phyloP scores from a whole-genome alignment of 202 grass and related monocot genomes.

The Miscanthus sacchariflorus region DNA sequence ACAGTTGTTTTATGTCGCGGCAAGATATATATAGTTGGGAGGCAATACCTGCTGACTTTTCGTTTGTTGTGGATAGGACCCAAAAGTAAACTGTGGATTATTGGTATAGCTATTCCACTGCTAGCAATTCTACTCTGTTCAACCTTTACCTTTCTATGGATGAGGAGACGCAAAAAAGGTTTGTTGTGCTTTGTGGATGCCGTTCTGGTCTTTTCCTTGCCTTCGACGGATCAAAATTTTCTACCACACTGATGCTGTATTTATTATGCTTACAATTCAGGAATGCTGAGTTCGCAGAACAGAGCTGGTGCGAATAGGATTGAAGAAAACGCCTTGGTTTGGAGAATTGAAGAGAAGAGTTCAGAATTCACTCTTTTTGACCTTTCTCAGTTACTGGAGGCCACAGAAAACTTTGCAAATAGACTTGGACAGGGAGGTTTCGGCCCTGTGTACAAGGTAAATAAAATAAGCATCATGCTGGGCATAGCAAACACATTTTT shows the following conservation, averaged over 20 bases:
- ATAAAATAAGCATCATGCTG: neutral
- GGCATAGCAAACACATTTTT: no score
- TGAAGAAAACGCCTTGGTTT: slow-evolving; percentile 19
- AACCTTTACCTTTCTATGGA: slow-evolving; percentile 15
- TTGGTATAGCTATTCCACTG: slow-evolving; percentile 31
- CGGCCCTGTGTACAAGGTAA: slow-evolving; percentile 63
- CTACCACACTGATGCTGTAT: neutral
- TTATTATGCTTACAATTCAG: slow-evolving; percentile 32
- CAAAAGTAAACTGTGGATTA: slow-evolving; percentile 12
- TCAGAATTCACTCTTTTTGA: slow-evolving; percentile 46
- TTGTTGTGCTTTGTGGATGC: neutral
- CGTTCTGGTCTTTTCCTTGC: neutral
- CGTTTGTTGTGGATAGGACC: slow-evolving; percentile 2
- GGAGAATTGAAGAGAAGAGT: slow-evolving; percentile 33
- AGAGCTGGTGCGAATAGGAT: neutral
- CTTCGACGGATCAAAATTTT: neutral
- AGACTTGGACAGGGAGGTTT: slow-evolving; percentile 55
- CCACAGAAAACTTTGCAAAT: slow-evolving; percentile 50
- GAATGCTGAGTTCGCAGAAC: neutral
- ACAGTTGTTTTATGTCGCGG: no score
- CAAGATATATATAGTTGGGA: neutral
- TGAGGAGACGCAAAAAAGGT: slow-evolving; percentile 38
- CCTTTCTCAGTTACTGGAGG: slow-evolving; percentile 23
- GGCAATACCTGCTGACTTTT: neutral
- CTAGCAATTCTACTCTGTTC: slow-evolving; percentile 29